Evolutionary conservation across 2,329 filamentous ascomycete genomes (phyloP), one percentile per base, ranked within the genome.

Genomic region (Colletotrichum tropicicola): DNA sequence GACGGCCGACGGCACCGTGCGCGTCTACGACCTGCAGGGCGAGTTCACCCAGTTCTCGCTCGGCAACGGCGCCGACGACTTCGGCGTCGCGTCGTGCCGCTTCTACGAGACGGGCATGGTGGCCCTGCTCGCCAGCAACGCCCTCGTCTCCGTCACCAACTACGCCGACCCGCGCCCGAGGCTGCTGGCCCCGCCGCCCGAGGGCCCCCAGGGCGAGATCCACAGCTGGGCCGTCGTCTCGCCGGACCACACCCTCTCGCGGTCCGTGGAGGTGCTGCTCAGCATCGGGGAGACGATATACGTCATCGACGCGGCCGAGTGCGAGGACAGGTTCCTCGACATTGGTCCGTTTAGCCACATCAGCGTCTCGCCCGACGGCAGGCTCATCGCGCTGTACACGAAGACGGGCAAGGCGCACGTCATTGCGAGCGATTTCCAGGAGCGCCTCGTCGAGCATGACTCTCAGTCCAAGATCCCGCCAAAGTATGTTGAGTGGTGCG

Each of bases 51-150:
- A 97, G 63, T 99, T 98, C 77, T 94, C 92, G 1, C 83, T 99
- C 0, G 96, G 95, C 57, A 91, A 97, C 77, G 92, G 92, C 23
- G 91, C 94, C 23, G 96, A 98, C 72, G 92, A 97, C 69, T 89
- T 91, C 72, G 92, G 95, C 25, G 94, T 99, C 19, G 85, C 89
- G 70, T 91, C 90, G n/a, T 98, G 95, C 80, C 90, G 80, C 12
- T 99, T 99, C 80, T 98, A 97, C 83, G 88, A 91, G 52, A 89
- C 89, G 28, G 96, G 96, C n/a, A 93, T 99, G 77, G 95, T 98
- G 23, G 96, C 94, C 7, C 83, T 99, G 39, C 87, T 98, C 19
- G 89, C 90, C 9, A 97, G 98, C 80, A 98, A 98, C 75, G 86
- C 91, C 47, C 82, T 99, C 39, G 85, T 99, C 45, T 88, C 92